Conservation (phyloP, 202 grass and related monocot species). For the Cymbopogon flexuosus region DNA sequence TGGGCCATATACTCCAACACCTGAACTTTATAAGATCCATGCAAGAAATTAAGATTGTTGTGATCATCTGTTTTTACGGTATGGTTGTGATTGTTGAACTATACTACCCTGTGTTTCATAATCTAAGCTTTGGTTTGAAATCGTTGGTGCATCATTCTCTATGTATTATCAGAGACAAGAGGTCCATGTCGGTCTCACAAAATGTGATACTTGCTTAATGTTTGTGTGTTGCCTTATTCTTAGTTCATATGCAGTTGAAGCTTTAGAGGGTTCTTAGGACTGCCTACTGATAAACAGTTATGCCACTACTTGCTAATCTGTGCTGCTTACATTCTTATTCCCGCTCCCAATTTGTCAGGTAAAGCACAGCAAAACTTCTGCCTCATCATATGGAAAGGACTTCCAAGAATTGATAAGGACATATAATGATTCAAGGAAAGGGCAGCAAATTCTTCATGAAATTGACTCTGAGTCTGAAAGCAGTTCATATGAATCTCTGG, state of each 20-base stretch:
- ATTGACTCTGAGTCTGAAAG: slow-evolving; percentile 40
- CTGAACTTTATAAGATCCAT: neutral
- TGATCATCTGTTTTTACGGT: too few species aligned
- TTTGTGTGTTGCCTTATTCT: neutral
- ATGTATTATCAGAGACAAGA: neutral
- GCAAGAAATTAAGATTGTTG: neutral
- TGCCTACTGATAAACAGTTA: neutral
- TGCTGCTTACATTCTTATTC: slow-evolving; percentile 11
- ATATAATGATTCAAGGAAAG: slow-evolving; percentile 44
- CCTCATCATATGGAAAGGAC: slow-evolving; percentile 62
- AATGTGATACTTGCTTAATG: neutral
- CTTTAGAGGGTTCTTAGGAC: neutral
- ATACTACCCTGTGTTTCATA: neutral
- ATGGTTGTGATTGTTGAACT: neutral
- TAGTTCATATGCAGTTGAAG: neutral
- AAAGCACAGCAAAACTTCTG: slow-evolving; percentile 70
- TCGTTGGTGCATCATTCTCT: neutral
- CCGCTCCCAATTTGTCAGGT: slow-evolving; percentile 41
- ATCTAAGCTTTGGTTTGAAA: neutral
- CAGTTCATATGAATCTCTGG: slow-evolving; percentile 46
- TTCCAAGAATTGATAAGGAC: slow-evolving; percentile 60
- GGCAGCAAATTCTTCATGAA: slow-evolving; percentile 35
- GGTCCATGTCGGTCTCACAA: neutral
- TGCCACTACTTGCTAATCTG: neutral
- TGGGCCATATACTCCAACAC: too few species aligned